Evolutionary conservation across 257 asterid species (phyloP).

Genomic region (Marsdenia floribunda): DNA sequence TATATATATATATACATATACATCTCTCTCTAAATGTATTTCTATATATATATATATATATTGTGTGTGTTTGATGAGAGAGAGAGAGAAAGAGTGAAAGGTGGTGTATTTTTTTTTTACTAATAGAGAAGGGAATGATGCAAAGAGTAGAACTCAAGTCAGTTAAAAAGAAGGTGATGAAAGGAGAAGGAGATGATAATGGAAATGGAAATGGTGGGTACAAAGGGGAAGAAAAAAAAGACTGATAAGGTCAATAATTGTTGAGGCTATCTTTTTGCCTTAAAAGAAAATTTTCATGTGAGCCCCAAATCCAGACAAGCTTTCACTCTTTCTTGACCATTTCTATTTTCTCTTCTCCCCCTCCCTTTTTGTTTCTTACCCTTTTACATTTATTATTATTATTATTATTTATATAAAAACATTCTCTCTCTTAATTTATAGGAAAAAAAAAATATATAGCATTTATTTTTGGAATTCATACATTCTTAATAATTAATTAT

Average conservation of each 20-base stretch:
- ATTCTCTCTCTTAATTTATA: no score
- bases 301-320: constrained; percentile 4
- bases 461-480: no score
- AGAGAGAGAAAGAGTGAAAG: not conserved
- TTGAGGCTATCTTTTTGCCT: not conserved
- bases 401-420: no score
- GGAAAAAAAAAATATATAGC: no score
- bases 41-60: no score
- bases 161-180: constrained; percentile 21
- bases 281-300: not conserved
- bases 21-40: not conserved
- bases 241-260: constrained; percentile 3
- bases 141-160: constrained; percentile 63
- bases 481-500: no score
- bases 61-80: not conserved
- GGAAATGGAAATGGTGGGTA: no score
- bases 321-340: not conserved
- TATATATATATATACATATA: not conserved
- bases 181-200: not conserved
- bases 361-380: no score
- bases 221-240: not conserved
- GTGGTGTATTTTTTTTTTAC: not conserved
- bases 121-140: constrained; percentile 36
- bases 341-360: not conserved
- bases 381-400: no score